Evolutionary conservation across 108 stramenopile genomes (phyloP), one percentile per base, ranked within the genome.

Genomic region (Seminavis robusta): DNA sequence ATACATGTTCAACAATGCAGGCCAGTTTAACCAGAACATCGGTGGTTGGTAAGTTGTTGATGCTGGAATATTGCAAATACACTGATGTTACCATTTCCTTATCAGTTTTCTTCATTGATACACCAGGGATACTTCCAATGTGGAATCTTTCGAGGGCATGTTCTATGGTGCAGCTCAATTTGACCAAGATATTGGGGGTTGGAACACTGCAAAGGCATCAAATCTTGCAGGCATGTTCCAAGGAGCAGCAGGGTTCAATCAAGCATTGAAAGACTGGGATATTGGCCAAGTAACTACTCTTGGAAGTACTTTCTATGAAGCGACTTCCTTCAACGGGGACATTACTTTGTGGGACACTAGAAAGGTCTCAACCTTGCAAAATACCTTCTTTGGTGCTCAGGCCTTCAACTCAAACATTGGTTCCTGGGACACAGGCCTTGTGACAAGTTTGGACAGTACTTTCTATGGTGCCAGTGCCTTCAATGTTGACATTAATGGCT

Each of bases 381-480:
- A 66, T 60, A n/a, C n/a, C 55, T 77, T 77, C 28, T 16, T 16
- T 2, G 54, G 39, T 2, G 65, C 76, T 26, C 5, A 33, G 1
- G 19, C 34, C 19, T 77, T 77, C 50, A 68, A 68, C 59, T 67
- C 63, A 37, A 31, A 48, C 30, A 52, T 79, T 8, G 30, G 52
- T 42, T 17, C 39, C 2, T 79, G 73, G 73, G 49, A 65, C 32
- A 29, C 43, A 2, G 11, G 16, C 15, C 33, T n/a, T 17, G 50
- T 47, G 24, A 24, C 33, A 9, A 41, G 6, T 2, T 39, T 65
- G 26, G 48, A 54, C 19, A 33, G 33, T 3, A 61, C 62, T 47
- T 73, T 73, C 43, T 32, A 41, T 20, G 20, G 34, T 13, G 61
- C 69, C 1, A 28, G 38, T 19, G 20, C 54, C n/a, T 71, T 71